Evolutionary conservation across 2,329 filamentous ascomycete genomes (phyloP).

Genomic region (Trichophyton benhamiae): DNA sequence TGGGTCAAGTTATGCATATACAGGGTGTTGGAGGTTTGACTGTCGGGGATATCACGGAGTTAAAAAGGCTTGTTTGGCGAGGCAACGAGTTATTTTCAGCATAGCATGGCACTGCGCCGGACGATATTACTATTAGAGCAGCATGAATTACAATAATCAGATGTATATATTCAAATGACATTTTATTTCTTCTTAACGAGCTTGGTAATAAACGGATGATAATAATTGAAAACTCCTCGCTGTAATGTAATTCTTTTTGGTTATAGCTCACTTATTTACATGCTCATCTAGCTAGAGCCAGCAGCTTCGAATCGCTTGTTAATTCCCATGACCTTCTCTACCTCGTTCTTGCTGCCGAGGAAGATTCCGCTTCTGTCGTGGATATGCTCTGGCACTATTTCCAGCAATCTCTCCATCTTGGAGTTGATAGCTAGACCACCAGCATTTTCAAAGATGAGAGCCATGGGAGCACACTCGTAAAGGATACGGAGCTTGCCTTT

Average conservation of each 20-base stretch:
- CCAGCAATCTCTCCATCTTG: conserved; percentile 81
- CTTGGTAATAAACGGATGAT: background rate
- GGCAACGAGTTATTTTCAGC: background rate
- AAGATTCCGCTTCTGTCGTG: conserved; percentile 95
- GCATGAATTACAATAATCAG: background rate
- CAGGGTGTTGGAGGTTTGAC: background rate
- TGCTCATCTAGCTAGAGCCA: background rate
- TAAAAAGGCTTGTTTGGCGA: background rate
- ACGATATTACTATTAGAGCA: background rate
- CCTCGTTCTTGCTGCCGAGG: conserved; percentile 85
- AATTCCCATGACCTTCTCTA: conserved; percentile 84
- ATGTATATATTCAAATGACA: background rate
- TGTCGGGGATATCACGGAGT: background rate
- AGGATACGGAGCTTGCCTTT: conserved; percentile 96
- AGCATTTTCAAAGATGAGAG: conserved; percentile 96
- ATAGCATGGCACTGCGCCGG: background rate
- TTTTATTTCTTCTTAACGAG: background rate
- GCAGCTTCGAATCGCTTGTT: conserved; percentile 43
- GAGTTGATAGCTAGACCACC: conserved; percentile 87
- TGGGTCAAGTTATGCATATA: background rate
- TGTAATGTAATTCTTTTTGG: background rate
- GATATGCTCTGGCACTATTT: conserved; percentile 79
- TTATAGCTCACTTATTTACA: background rate
- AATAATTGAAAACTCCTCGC: background rate
- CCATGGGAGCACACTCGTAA: conserved; percentile 98